phyloP scores from a whole-genome alignment of 176 grass and related monocot genomes.

The Hordeum vulgare region MorexV3_pseudomolecules_assembly NC_058518.1:494703245-494703744 shows the following conservation, averaged over 20 bases:
- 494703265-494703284: background rate
- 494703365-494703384: background rate
- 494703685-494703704: no score
- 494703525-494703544: background rate
- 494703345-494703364: background rate
- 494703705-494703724: no score
- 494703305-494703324: background rate
- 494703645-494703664: no score
- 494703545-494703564: background rate
- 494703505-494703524: no score
- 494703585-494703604: background rate
- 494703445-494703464: no score
- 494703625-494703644: background rate
- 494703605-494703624: background rate
- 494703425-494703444: background rate
- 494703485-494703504: background rate
- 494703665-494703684: no score
- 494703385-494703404: background rate
- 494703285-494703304: background rate
- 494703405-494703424: background rate
- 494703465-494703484: background rate
- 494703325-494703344: background rate
- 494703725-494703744: no score
- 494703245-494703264: background rate
- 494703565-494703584: background rate